Percentiles rank a stretch among this genome's conserved stretches.
Conservation (phyloP, 345 rosid species). For the Linum trigynum region DNA sequence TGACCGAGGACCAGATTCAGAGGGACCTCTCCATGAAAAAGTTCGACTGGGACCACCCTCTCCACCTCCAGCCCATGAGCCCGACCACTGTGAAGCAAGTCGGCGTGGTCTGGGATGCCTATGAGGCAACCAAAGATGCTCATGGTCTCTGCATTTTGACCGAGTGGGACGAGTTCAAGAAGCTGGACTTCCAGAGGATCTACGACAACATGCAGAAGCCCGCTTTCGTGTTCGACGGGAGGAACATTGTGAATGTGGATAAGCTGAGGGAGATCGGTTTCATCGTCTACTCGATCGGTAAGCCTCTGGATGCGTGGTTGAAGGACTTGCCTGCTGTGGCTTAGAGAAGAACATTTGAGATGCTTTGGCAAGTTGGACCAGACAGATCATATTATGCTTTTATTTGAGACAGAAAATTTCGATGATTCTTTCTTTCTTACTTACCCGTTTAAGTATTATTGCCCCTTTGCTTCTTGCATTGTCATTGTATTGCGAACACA, state of each 20-base stretch:
- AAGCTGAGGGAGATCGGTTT: slow-evolving; percentile 79
- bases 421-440: too few species aligned
- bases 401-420: too few species aligned
- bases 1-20: slow-evolving; percentile 76
- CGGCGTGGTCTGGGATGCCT: slow-evolving; percentile 61
- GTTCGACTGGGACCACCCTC: slow-evolving; percentile 92
- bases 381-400: too few species aligned
- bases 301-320: slow-evolving; percentile 86
- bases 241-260: slow-evolving; percentile 52
- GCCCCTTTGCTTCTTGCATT: too few species aligned
- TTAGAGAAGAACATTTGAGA: slow-evolving; percentile 18
- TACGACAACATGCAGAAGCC: slow-evolving; percentile 85
- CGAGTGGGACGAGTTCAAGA: slow-evolving; percentile 94
- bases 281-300: slow-evolving; percentile 83
- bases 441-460: too few species aligned
- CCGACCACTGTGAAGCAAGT: slow-evolving; percentile 80
- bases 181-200: slow-evolving; percentile 61
- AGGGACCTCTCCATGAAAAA: slow-evolving; percentile 86
- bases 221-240: slow-evolving; percentile 79
- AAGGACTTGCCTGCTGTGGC: slow-evolving; percentile 95
- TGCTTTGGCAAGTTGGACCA: too few species aligned
- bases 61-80: slow-evolving; percentile 89
- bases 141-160: slow-evolving; percentile 84
- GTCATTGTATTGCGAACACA: too few species aligned
- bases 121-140: slow-evolving; percentile 69